phyloP scores from a whole-genome alignment of 495 filamentous ascomycete genomes.

The Trichocladium antarcticum region DNA sequence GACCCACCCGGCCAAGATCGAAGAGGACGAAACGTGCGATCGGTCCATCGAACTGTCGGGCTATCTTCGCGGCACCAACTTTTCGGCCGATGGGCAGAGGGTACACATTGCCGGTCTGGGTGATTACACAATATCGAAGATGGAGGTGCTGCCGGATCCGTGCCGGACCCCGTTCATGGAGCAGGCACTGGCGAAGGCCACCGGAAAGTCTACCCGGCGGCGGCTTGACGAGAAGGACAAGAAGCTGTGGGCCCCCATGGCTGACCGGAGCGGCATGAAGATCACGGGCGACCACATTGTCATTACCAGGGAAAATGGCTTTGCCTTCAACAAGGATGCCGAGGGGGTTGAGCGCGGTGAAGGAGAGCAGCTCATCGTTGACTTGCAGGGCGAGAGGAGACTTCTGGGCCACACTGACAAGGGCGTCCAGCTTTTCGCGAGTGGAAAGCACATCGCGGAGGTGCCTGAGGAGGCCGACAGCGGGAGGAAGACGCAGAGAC shows the following conservation, averaged over 20 bases:
- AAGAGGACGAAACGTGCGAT: conserved; percentile 79
- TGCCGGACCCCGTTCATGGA: conserved; percentile 90
- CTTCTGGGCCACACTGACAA: conserved; percentile 72
- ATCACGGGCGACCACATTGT: conserved; percentile 49
- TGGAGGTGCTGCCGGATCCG: conserved; percentile 83
- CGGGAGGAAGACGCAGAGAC: conserved; percentile 61
- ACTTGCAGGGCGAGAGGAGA: conserved; percentile 69
- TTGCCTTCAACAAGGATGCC: conserved; percentile 64
- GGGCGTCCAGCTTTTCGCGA: conserved; percentile 72
- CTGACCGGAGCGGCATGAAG: conserved; percentile 83
- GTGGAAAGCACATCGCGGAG: conserved; percentile 56
- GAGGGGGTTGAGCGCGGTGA: conserved; percentile 65
- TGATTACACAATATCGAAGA: conserved; percentile 73
- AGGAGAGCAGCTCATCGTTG: conserved; percentile 86
- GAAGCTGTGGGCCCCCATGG: conserved; percentile 92
- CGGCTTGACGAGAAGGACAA: conserved; percentile 92
- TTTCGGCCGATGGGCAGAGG: conserved; percentile 71
- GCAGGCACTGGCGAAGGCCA: conserved; percentile 66
- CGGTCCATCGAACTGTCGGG: conserved; percentile 84
- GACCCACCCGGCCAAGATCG: conserved; percentile 81
- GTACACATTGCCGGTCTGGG: conserved; percentile 91
- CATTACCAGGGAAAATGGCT: conserved; percentile 48
- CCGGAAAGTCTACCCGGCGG: conserved; percentile 64
- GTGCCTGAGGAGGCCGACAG: conserved; percentile 49
- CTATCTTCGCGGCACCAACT: conserved; percentile 92